Base-by-base conservation (phyloP, 208 protist genomes). In the Leishmania amazonensis region DNA sequence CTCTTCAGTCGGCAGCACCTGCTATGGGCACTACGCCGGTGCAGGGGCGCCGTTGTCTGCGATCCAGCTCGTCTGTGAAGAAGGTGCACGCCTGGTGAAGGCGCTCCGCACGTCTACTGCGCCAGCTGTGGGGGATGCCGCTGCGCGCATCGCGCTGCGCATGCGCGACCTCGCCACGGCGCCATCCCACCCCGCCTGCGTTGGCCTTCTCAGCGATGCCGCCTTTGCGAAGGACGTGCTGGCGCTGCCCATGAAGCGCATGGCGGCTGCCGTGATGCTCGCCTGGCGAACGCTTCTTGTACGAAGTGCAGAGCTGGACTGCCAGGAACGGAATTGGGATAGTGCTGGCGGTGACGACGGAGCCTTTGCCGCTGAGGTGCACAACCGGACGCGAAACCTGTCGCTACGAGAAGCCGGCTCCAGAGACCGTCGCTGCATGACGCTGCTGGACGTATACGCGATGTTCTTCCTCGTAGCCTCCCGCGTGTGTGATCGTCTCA, bases 141-240 rank as follows among this genome's bases (percentile, higher is more conserved):
- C 76, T 19, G n/a, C 75, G 38, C 51, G 64, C 24, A 35, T 80
- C 53, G 19, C 11, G 42, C 28, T 15, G 21, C 51, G 49, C 35
- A n/a, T 85, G 81, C 62, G 31, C 53, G 67, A 45, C 8, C 58
- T 85, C 42, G 42, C 81, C 9, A 40, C 21, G 15, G 71, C 71
- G 8, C 42, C 81, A 53, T 81, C 82, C 15, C 38, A 79, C 62
- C n/a, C n/a, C 7, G 82, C 70, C 15, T 85, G 82, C 31, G 72
- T 45, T 19, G 60, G 28, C 21, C 76, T 80, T 54, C 47, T 70
- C 31, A 19, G 13, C 11, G 76, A 45, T 15, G 57, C 24, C 31
- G 45, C 57, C 19, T 60, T 65, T 65, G 9, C 47, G 15, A 17
- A n/a, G 45, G 62, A 70, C 21, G 4, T 72, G 60, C 19, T 73